Evolutionary conservation across 202 grass and related monocot species (phyloP), one percentile per base, ranked within the genome.

Genomic region (Zoysia matrella): DNA sequence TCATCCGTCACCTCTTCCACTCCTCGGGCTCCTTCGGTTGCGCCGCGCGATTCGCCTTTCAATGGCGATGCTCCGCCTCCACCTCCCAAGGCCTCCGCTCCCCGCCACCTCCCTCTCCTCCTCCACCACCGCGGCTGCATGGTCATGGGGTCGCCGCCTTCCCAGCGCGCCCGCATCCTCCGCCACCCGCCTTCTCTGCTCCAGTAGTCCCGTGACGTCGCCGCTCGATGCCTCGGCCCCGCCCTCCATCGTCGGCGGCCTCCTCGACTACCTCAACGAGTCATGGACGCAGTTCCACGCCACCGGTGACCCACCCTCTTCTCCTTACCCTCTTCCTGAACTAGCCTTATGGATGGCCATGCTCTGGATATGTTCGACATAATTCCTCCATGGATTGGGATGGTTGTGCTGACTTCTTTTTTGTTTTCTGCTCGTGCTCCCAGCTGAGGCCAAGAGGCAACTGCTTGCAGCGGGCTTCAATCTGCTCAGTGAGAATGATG

Each of bases 231-330:
- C 46, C 3, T 83, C 22, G 22, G 22, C 22, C 22, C 11, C 75
- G 8, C 16, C 66, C 3, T 83, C 73, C 44, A 82, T 97, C 83
- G 90, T 97, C 49, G 88, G 76, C 48, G 92, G 83, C 84, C 85
- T 97, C 42, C 89, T 97, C 69, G 92, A 94, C 82, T 97, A 97
- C 88, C 92, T 97, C 78, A 97, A 97, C 85, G 92, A 97, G 69
- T 97, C 95, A 0, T 97, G 95, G 95, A 97, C 95, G 69, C 95
- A 97, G 68, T 97, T 97, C 65, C 95, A 97, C 81, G 95, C 95
- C 82, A 97, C 95, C 9, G 90, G 95, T 94, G 50, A 79, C 58
- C 2, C 40, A 7, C 42, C 10, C 1, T n/a, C 0, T 1, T 3
- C 0, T 9, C 22, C 60, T 39, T 30, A 47, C 46, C 3, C 46